A percentile compares a stretch with the other conserved stretches of the same genome.
These are phyloP conservation scores for Neofusicoccum umdonicola DNA, from an alignment of 2,329 filamentous ascomycete genomes.

Conservation along the genomic window DNA sequence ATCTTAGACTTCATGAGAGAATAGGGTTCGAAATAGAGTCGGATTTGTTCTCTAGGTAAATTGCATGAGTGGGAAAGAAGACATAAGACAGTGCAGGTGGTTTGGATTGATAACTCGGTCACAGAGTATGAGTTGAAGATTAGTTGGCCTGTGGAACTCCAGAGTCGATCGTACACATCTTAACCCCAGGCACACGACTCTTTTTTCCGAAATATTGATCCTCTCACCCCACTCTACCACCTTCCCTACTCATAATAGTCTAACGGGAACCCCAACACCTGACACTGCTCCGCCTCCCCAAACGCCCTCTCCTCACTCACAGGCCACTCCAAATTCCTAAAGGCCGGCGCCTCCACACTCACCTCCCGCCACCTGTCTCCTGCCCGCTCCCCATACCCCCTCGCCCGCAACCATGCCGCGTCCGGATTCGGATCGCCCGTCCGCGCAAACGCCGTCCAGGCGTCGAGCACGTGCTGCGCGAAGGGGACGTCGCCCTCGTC, in stretches of 20 bases:
- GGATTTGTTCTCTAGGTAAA: too few relatives aligned
- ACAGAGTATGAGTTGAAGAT: too few relatives aligned
- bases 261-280: slow-evolving; percentile 25
- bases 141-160: too few relatives aligned
- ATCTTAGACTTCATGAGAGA: neutral
- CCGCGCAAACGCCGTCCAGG: slow-evolving; percentile 33
- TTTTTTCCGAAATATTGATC: neutral
- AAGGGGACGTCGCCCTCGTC: slow-evolving; percentile 34
- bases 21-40: too few relatives aligned
- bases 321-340: slow-evolving; percentile 29
- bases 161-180: too few relatives aligned
- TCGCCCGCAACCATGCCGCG: slow-evolving; percentile 23
- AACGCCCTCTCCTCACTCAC: slow-evolving; percentile 22
- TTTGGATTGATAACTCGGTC: too few relatives aligned
- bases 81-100: too few relatives aligned
- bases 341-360: slow-evolving; percentile 9
- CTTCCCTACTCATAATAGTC: slow-evolving; percentile 23
- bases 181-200: too few relatives aligned
- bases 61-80: too few relatives aligned
- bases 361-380: slow-evolving; percentile 23
- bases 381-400: slow-evolving; percentile 29
- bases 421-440: slow-evolving; percentile 28
- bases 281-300: slow-evolving; percentile 28
- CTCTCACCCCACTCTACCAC: neutral
- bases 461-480: slow-evolving; percentile 31